A percentile compares a stretch with the other conserved stretches of the same genome.
Conservation (phyloP, 257 asterid genomes). For the Mitragyna speciosa region DNA sequence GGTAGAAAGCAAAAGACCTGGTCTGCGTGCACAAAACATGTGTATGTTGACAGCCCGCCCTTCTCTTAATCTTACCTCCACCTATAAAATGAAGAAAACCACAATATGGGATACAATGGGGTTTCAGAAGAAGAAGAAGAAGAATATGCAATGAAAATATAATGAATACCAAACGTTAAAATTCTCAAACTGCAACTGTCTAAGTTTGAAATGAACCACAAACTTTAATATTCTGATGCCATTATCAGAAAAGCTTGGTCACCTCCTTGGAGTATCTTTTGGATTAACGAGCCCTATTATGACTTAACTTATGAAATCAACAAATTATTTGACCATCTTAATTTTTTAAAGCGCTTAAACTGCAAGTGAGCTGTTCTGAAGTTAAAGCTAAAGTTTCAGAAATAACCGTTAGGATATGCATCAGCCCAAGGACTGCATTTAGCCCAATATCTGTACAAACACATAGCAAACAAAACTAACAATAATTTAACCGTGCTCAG, state of each 20-base stretch:
- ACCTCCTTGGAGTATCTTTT: neutral
- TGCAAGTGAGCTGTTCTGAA: neutral
- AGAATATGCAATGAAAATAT: neutral
- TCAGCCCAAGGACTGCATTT: neutral
- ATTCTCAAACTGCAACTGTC: neutral
- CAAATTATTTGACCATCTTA: neutral
- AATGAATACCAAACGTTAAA: too few relatives aligned
- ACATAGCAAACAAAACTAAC: neutral
- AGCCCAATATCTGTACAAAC: neutral
- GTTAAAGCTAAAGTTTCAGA: neutral
- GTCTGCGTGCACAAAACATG: constrained; percentile 78
- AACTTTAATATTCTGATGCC: too few relatives aligned
- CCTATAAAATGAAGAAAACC: constrained; percentile 34
- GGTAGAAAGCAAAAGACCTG: constrained; percentile 73
- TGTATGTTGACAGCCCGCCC: constrained; percentile 76
- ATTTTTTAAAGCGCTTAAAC: neutral
- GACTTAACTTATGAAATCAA: neutral
- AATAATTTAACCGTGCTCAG: too few relatives aligned
- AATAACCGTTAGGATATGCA: neutral
- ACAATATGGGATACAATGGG: neutral
- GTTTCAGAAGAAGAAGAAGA: neutral
- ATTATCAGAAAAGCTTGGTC: too few relatives aligned
- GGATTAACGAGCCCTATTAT: neutral
- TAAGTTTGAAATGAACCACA: neutral
- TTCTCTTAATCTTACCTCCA: constrained; percentile 67